Percentiles rank a stretch among this genome's conserved stretches.
Conservation (phyloP, 495 filamentous ascomycete genomes). For the Trichoderma erinaceum region DNA sequence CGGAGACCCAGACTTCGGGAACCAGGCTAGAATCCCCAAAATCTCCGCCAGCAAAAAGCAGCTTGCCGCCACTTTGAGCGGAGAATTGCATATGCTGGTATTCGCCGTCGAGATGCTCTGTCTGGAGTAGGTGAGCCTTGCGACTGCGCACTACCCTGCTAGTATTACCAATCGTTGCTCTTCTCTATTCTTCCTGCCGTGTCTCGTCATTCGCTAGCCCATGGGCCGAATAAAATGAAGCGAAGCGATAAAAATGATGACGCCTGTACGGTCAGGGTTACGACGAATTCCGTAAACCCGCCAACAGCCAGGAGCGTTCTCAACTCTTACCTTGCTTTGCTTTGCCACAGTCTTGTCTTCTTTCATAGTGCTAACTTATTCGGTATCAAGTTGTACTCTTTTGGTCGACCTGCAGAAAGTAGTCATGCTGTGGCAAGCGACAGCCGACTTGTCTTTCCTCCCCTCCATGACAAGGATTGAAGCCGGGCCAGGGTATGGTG, state of each 20-base stretch:
- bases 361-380: not conserved
- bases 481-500: not conserved
- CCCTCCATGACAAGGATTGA: not conserved
- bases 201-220: not conserved
- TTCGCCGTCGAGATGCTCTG: not conserved
- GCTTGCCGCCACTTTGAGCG: not conserved
- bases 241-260: not conserved
- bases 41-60: not conserved
- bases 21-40: not conserved
- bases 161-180: not conserved
- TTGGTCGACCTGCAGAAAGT: constrained; percentile 5
- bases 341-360: not conserved
- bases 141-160: not conserved
- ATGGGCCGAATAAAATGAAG: not conserved
- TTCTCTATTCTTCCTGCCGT: not conserved
- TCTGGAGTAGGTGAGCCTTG: not conserved
- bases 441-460: not conserved
- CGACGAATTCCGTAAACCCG: constrained; percentile 1
- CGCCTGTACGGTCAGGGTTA: constrained; percentile 8
- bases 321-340: not conserved
- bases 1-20: not conserved
- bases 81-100: constrained; percentile 1
- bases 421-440: constrained; percentile 11
- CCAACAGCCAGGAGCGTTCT: not conserved
- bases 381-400: not conserved